phyloP scores from a whole-genome alignment of 768 basidiomycete species.

The Naganishia onofrii region DNA sequence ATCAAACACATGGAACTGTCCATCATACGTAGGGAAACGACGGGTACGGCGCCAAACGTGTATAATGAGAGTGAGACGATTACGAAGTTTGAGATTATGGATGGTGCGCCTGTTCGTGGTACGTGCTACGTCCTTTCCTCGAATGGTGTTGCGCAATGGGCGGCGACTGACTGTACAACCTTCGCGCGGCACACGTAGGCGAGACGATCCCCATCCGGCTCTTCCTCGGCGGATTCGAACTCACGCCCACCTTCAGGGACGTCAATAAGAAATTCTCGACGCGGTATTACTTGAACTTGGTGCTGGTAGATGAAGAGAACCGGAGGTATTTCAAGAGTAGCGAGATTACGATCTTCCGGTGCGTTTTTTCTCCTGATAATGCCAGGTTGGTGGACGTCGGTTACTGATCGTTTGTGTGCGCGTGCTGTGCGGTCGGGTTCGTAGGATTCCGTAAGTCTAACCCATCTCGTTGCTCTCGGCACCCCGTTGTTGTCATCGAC shows the following conservation, averaged over 20 bases:
- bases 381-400: background rate
- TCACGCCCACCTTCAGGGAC: conserved; percentile 97
- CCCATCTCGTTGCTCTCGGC: background rate
- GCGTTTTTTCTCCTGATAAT: background rate
- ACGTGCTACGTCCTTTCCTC: background rate
- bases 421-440: background rate
- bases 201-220: conserved; percentile 97
- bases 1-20: conserved; percentile 99
- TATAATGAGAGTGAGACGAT: conserved; percentile 99
- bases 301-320: conserved; percentile 97
- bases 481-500: no score
- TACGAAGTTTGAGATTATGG: conserved; percentile 99
- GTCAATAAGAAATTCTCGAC: conserved; percentile 99
- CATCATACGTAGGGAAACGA: conserved; percentile 95
- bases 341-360: conserved; percentile 31
- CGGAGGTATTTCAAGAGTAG: conserved; percentile 29
- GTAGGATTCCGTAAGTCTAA: conserved; percentile 5
- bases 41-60: conserved; percentile 94
- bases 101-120: conserved; percentile 96
- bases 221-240: conserved; percentile 95
- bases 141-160: no score
- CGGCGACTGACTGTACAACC: no score
- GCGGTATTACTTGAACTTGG: conserved; percentile 93
- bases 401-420: background rate
- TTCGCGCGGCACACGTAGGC: conserved; percentile 63